These are phyloP conservation scores for Sporothrix pallida DNA, from an alignment of 2,329 filamentous ascomycete species.

Conservation along the genomic window DNA sequence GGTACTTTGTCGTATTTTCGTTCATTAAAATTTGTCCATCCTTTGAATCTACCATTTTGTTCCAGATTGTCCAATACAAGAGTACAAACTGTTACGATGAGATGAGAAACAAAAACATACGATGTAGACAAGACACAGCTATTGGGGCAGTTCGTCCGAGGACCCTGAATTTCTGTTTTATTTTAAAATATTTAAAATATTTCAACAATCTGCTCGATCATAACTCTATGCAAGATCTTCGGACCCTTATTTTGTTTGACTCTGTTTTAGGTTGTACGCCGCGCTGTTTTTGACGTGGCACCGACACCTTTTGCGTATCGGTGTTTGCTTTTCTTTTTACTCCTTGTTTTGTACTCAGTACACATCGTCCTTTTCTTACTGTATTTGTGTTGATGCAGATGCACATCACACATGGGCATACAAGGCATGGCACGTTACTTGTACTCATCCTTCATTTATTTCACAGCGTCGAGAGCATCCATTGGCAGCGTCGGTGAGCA, in stretches of 20 bases:
- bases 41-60: not conserved
- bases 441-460: no score
- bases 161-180: not conserved
- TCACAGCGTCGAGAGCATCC: no score
- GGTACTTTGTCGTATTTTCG: no score
- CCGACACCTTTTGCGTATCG: not conserved
- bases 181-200: no score
- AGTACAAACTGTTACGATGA: not conserved
- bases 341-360: slow-evolving; percentile 14
- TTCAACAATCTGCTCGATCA: not conserved
- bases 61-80: not conserved
- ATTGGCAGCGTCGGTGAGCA: not conserved
- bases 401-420: not conserved
- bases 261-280: not conserved
- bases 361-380: not conserved
- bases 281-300: not conserved
- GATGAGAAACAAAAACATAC: not conserved
- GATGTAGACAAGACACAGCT: no score
- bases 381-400: not conserved
- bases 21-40: no score
- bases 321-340: not conserved
- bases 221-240: not conserved
- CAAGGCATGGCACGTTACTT: not conserved
- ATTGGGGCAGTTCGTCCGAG: not conserved
- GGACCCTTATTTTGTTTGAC: not conserved